Conservation (phyloP, 805 yeast species). For the Jamesozyma rosinii region DNA sequence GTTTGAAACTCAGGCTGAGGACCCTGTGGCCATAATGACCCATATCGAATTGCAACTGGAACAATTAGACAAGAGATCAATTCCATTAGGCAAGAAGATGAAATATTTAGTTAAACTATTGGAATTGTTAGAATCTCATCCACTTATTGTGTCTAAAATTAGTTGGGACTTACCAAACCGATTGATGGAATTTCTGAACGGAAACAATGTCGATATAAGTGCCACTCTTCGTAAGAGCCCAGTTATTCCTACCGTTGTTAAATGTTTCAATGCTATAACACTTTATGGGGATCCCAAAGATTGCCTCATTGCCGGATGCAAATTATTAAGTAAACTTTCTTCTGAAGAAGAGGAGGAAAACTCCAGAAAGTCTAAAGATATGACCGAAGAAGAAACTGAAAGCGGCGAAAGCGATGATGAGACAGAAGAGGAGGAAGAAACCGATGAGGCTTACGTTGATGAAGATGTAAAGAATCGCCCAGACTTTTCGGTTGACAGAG, state of each 20-base stretch:
- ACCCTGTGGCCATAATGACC: conserved; percentile 25
- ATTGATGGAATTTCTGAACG: conserved; percentile 45
- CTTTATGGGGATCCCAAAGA: conserved; percentile 73
- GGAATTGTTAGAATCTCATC: conserved; percentile 37
- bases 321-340: conserved; percentile 36
- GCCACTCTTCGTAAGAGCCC: conserved; percentile 18
- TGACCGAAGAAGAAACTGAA: conserved; percentile 7
- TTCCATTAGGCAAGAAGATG: conserved; percentile 37
- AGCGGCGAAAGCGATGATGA: conserved; percentile 2
- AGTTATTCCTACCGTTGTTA: conserved; percentile 33
- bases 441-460: conserved; percentile 7
- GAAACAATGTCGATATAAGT: conserved; percentile 29
- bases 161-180: conserved; percentile 90
- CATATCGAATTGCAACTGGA: conserved; percentile 22
- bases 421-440: not conserved
- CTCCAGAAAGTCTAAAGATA: conserved; percentile 1
- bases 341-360: conserved; percentile 9
- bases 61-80: conserved; percentile 13
- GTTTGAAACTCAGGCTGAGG: conserved; percentile 21
- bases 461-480: not conserved
- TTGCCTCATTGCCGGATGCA: conserved; percentile 61
- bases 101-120: conserved; percentile 39
- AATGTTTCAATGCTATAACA: conserved; percentile 55
- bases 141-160: conserved; percentile 49
- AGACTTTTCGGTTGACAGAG: conserved; percentile 7